These are phyloP conservation scores for Vitis rupestris DNA, from an alignment of 164 flowering plant genomes.

Conservation along the genomic window DNA sequence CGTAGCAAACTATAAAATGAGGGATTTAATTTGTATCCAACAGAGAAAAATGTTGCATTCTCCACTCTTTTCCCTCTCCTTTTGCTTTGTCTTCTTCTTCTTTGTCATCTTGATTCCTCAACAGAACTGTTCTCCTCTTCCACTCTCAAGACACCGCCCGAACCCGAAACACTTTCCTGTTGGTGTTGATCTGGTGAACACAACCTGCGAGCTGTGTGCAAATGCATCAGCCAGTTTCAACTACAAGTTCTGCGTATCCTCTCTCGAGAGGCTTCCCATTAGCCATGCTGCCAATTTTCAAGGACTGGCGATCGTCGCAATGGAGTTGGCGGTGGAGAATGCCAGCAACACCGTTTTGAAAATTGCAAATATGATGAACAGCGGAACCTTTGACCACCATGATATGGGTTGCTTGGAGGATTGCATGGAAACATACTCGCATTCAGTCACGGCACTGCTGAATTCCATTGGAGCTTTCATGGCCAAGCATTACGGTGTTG, in stretches of 20 bases:
- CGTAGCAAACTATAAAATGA: too few species aligned
- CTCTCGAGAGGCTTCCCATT: slow-evolving; percentile 23
- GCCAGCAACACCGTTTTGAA: slow-evolving; percentile 25
- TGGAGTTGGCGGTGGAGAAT: slow-evolving; percentile 39
- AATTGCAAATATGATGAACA: slow-evolving; percentile 17
- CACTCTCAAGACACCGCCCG: too few species aligned
- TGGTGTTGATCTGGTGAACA: slow-evolving; percentile 19
- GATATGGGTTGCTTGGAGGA: slow-evolving; percentile 20
- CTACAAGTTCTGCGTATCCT: slow-evolving; percentile 14
- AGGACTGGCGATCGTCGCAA: slow-evolving; percentile 34
- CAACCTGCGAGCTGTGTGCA: slow-evolving; percentile 35
- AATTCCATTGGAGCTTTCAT: slow-evolving; percentile 23
- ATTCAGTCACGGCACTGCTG: slow-evolving; percentile 18
- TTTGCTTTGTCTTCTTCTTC: slow-evolving; percentile 5
- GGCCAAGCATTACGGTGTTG: slow-evolving; percentile 13
- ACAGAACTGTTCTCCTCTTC: not conserved
- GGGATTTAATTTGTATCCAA: too few species aligned
- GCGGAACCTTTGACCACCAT: slow-evolving; percentile 5
- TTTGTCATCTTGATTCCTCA: slow-evolving; percentile 6
- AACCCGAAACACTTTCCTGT: not conserved
- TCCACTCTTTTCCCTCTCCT: not conserved
- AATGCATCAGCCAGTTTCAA: slow-evolving; percentile 7
- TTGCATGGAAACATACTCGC: slow-evolving; percentile 39
- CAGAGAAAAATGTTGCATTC: slow-evolving; percentile 3
- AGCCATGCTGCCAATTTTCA: slow-evolving; percentile 29